phyloP scores from a whole-genome alignment of 495 filamentous ascomycete species.

The Evansstolkia leycettana region DNA sequence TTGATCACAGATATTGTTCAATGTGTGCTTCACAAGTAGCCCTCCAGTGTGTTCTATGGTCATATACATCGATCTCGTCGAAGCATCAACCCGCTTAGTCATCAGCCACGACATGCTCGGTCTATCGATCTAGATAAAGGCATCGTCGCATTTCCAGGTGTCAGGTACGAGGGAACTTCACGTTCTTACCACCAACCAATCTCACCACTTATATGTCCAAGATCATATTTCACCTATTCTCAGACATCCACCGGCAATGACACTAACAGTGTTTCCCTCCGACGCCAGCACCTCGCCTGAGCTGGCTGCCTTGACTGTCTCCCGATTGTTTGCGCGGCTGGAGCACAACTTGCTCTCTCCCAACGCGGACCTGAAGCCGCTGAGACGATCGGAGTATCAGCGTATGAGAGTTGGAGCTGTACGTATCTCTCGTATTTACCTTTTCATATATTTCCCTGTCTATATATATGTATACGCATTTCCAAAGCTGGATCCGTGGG shows the following conservation, averaged over 20 bases:
- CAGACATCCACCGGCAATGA: no score
- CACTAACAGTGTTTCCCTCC: slow-evolving; percentile 19
- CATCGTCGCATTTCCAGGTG: not conserved
- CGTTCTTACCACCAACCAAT: not conserved
- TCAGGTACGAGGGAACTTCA: no score
- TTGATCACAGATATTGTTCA: no score
- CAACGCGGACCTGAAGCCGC: slow-evolving; percentile 43
- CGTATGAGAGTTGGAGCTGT: slow-evolving; percentile 54
- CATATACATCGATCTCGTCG: no score
- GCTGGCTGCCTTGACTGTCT: slow-evolving; percentile 45
- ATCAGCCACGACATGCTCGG: not conserved
- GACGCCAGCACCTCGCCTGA: slow-evolving; percentile 15
- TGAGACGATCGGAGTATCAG: slow-evolving; percentile 56
- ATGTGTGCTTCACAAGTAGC: no score
- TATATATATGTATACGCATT: not conserved
- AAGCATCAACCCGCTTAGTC: not conserved
- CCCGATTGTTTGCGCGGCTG: slow-evolving; percentile 60
- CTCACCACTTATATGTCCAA: not conserved
- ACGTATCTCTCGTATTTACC: slow-evolving; percentile 17
- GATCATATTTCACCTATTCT: no score
- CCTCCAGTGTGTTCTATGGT: no score
- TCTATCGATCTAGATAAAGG: not conserved
- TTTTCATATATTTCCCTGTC: no score
- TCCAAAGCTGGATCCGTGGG: not conserved
- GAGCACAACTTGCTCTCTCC: slow-evolving; percentile 61